Evolutionary conservation across 805 yeast species (phyloP).

Genomic region (Peterozyma xylosa): DNA sequence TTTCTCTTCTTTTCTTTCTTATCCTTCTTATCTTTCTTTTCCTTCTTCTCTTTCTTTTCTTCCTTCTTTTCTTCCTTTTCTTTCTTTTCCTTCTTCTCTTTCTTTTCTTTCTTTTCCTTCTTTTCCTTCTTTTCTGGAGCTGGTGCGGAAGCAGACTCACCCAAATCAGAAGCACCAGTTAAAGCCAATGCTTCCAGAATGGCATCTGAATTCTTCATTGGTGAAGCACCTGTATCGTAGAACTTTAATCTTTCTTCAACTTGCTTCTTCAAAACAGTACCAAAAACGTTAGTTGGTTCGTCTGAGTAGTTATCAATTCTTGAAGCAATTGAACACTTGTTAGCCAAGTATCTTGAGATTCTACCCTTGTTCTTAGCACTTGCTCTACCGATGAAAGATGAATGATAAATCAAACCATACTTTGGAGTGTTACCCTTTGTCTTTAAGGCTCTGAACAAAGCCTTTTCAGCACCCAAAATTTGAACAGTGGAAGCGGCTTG

Average conservation of each 20-base stretch:
- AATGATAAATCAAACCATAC: constrained; percentile 92
- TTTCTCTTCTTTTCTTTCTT: constrained; percentile 29
- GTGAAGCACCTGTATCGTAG: constrained; percentile 94
- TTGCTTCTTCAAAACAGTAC: constrained; percentile 87
- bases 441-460: constrained; percentile 90
- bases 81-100: constrained; percentile 44
- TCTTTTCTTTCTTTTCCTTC: constrained; percentile 39
- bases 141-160: constrained; percentile 19
- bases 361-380: constrained; percentile 97
- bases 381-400: constrained; percentile 91
- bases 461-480: constrained; percentile 96
- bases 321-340: constrained; percentile 98
- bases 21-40: constrained; percentile 41
- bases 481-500: constrained; percentile 99
- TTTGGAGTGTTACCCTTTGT: constrained; percentile 96
- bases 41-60: constrained; percentile 47
- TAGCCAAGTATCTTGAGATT: constrained; percentile 96
- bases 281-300: constrained; percentile 85
- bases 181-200: constrained; percentile 84
- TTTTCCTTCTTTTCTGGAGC: constrained; percentile 27
- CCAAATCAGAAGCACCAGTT: constrained; percentile 28
- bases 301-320: constrained; percentile 98
- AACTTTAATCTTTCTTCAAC: constrained; percentile 96
- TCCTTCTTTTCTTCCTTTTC: constrained; percentile 40
- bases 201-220: constrained; percentile 94